Conservation (phyloP, 331 rosid species). For the Phaseolus coccineus region DNA sequence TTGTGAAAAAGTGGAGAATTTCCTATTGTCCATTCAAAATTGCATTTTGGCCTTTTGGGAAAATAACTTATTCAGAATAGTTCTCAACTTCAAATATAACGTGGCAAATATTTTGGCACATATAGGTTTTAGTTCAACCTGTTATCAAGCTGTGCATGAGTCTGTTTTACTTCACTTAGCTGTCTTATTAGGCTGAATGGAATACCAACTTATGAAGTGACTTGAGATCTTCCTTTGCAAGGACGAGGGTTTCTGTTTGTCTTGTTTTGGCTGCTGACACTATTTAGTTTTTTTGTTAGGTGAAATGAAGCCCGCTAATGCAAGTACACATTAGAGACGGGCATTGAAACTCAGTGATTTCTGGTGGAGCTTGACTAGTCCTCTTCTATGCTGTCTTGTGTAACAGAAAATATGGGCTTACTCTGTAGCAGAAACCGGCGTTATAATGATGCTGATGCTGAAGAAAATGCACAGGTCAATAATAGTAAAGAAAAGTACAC, state of each 20-base stretch:
- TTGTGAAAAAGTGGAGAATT: not conserved
- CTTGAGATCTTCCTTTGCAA: constrained; percentile 21
- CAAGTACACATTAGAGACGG: constrained; percentile 45
- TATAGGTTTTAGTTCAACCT: constrained; percentile 6
- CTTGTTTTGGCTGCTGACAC: constrained; percentile 40
- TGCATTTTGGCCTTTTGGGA: not conserved
- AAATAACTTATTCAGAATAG: not conserved
- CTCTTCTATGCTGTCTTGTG: constrained; percentile 80
- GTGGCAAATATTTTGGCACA: constrained; percentile 24
- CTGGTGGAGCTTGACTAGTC: constrained; percentile 63
- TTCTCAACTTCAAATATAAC: constrained; percentile 14
- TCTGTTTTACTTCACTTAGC: not conserved
- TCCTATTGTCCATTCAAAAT: not conserved
- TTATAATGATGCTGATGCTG: constrained; percentile 68
- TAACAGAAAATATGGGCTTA: constrained; percentile 84
- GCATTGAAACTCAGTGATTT: constrained; percentile 53
- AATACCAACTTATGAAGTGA: not conserved
- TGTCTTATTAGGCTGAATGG: constrained; percentile 1
- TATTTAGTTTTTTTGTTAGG: constrained; percentile 57
- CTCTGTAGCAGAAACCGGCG: constrained; percentile 89
- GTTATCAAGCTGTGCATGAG: not conserved
- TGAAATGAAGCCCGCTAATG: constrained; percentile 41
- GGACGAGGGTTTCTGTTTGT: not conserved
- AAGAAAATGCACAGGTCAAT: constrained; percentile 86
- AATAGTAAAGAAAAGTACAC: constrained; percentile 29